These are phyloP conservation scores for Diplosphaera chodatii DNA, from an alignment of 139 green algal species.

Conservation along the genomic window DNA sequence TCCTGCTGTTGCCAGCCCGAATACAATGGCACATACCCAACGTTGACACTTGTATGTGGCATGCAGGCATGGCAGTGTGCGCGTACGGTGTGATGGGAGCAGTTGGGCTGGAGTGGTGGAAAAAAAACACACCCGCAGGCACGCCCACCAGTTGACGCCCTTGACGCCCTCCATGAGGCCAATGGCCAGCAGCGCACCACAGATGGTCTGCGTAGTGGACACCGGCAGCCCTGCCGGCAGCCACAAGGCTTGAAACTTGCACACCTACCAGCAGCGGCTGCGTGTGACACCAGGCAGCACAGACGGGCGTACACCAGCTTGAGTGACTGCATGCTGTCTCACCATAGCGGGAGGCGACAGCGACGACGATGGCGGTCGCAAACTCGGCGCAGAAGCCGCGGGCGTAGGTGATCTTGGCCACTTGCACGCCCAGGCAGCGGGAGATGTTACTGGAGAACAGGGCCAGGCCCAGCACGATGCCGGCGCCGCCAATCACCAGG, in stretches of 20 bases:
- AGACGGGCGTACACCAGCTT: too few relatives aligned
- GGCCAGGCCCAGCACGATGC: slow-evolving; percentile 71
- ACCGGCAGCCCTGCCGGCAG: slow-evolving; percentile 45
- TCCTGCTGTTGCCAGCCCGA: too few relatives aligned
- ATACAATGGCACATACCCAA: too few relatives aligned
- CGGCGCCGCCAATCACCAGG: slow-evolving; percentile 57
- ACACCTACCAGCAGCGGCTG: not conserved
- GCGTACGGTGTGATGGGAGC: not conserved
- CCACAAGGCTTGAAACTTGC: not conserved
- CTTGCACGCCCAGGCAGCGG: slow-evolving; percentile 46
- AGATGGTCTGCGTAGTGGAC: slow-evolving; percentile 66
- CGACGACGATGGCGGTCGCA: slow-evolving; percentile 43
- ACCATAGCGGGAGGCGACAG: slow-evolving; percentile 44
- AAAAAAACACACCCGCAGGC: not conserved
- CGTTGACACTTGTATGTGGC: too few relatives aligned
- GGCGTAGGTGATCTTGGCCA: slow-evolving; percentile 37
- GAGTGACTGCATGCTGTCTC: not conserved
- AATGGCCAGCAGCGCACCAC: slow-evolving; percentile 44
- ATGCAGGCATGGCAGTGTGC: too few relatives aligned
- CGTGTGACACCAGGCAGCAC: too few relatives aligned
- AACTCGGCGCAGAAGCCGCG: slow-evolving; percentile 66
- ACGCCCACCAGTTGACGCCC: slow-evolving; percentile 42
- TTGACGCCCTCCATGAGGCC: slow-evolving; percentile 41
- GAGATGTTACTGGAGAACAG: slow-evolving; percentile 74
- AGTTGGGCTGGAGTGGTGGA: not conserved